Base-by-base conservation (phyloP, 495 filamentous ascomycete species). In the Tuber indicum region DNA sequence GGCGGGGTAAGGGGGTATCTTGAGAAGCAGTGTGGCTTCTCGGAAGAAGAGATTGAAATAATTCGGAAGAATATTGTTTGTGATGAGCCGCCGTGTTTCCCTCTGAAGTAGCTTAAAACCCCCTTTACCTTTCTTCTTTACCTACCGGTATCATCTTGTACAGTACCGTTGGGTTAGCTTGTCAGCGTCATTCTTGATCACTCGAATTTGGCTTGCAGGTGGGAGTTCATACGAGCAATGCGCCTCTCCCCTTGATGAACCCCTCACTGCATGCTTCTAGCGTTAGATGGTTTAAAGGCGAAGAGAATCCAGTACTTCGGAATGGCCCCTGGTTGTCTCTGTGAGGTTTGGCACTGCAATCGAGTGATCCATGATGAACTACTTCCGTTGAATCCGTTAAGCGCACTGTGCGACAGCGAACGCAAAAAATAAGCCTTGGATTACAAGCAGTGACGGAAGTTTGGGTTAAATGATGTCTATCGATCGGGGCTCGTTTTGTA, bases 1-100 rank as follows among this genome's bases (percentile, higher is more conserved):
- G 90, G 89, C 14, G 86, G 89, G 21, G 87, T 86, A 32, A 89
- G 90, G 82, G 78, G 79, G 47, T 91, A 91, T 82, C 78, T 91
- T 69, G 77, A 85, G 73, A 83, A 85, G n/a, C 81, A 87, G 44
- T 87, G 87, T 81, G 85, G 88, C 36, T 84, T 92, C 36, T 86
- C 86, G 9, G 84, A 82, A 49, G 87, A 87, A 49, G 86, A 86
- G 44, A 82, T 92, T 17, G 84, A 84, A 78, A 84, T 76, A 75
- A 85, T 91, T 70, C 85, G 83, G 74, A 83, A 79, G 74, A 88
- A 87, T 76, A 79, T 90, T 43, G 83, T 88, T 73, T 84, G 87
- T 8, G 83, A 87, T 44, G 76, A 84, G 75, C 69, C 72, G 52
- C 74, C 78, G 23, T 58, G 52, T 36, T 69, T 80, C 39, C 21